Evolutionary conservation across 2,329 filamentous ascomycete species (phyloP).

Genomic region (Alternaria rosae): DNA sequence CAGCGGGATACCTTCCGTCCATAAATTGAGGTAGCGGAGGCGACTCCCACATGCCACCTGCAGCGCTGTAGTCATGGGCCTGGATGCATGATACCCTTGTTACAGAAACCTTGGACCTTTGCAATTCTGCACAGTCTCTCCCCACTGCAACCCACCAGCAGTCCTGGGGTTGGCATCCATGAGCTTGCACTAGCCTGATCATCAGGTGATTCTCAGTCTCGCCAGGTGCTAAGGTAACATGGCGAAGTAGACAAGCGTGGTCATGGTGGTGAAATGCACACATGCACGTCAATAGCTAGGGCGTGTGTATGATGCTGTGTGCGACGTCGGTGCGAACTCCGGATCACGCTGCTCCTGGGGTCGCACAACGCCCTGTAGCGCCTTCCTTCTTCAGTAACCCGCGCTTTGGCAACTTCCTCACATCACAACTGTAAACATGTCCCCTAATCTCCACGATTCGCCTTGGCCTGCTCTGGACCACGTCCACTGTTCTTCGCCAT

Average conservation of each 20-base stretch:
- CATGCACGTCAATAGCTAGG: conserved; percentile 9
- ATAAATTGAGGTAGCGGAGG: conserved; percentile 30
- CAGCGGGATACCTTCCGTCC: conserved; percentile 38
- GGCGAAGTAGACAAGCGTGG: conserved; percentile 4
- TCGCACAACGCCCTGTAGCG: conserved; percentile 8
- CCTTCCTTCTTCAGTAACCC: conserved; percentile 23
- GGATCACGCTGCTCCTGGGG: conserved; percentile 16
- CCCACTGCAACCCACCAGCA: conserved; percentile 35
- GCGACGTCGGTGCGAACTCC: conserved; percentile 16
- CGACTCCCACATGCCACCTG: conserved; percentile 16
- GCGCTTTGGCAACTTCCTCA: conserved; percentile 1
- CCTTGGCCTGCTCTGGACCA: neutral
- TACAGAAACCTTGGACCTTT: conserved; percentile 1
- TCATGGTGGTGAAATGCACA: neutral
- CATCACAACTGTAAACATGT: conserved; percentile 1
- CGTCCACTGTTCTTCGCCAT: neutral
- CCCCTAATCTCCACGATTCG: neutral
- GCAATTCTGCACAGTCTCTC: conserved; percentile 10
- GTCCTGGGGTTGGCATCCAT: conserved; percentile 31
- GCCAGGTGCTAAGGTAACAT: neutral
- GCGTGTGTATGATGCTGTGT: conserved; percentile 3
- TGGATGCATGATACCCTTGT: conserved; percentile 18
- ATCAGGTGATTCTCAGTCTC: neutral
- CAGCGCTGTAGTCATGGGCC: conserved; percentile 26
- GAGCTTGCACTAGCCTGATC: conserved; percentile 13